A percentile compares a stretch with the other conserved stretches of the same genome.
Evolutionary conservation across 2,329 filamentous ascomycete species (phyloP).

Genomic region (Aureobasidium pullulans): DNA sequence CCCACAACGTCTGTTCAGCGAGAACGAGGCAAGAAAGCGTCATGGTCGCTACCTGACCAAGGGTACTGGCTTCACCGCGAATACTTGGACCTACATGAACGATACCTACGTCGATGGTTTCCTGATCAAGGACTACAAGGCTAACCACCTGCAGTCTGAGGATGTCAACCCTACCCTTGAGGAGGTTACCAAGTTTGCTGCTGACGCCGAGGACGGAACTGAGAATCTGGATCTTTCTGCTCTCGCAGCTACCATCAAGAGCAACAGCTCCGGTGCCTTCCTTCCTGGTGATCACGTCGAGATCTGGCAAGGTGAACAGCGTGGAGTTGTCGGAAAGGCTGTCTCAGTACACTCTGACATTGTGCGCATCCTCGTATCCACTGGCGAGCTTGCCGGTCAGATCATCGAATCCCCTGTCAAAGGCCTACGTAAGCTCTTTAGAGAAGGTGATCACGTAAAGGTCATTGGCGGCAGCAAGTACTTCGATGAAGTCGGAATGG

Average conservation of each 20-base stretch:
- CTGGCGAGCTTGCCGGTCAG: conserved; percentile 75
- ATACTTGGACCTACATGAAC: conserved; percentile 75
- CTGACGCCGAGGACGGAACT: conserved; percentile 73
- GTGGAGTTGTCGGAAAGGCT: conserved; percentile 78
- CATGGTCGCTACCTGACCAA: conserved; percentile 57
- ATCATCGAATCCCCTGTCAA: conserved; percentile 88
- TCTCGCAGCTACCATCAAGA: conserved; percentile 81
- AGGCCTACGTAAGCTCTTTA: conserved; percentile 86
- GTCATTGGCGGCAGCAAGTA: conserved; percentile 94
- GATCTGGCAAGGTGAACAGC: conserved; percentile 91
- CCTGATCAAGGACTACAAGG: conserved; percentile 86
- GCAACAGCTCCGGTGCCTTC: conserved; percentile 73
- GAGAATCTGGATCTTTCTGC: conserved; percentile 90
- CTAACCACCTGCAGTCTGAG: conserved; percentile 75
- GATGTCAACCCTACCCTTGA: conserved; percentile 90
- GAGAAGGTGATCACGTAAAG: conserved; percentile 93
- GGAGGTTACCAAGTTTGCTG: conserved; percentile 90
- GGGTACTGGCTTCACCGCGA: conserved; percentile 48
- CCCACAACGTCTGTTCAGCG: conserved; percentile 85
- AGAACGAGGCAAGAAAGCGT: conserved; percentile 83
- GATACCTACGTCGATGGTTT: conserved; percentile 92
- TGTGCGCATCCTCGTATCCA: conserved; percentile 76
- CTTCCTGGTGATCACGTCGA: conserved; percentile 93
- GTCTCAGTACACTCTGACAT: conserved; percentile 85
- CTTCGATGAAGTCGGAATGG: conserved; percentile 92